A percentile compares a stretch with the other conserved stretches of the same genome.
Conservation (phyloP, 257 asterid species). For the Solanum gandarillasii region DNA sequence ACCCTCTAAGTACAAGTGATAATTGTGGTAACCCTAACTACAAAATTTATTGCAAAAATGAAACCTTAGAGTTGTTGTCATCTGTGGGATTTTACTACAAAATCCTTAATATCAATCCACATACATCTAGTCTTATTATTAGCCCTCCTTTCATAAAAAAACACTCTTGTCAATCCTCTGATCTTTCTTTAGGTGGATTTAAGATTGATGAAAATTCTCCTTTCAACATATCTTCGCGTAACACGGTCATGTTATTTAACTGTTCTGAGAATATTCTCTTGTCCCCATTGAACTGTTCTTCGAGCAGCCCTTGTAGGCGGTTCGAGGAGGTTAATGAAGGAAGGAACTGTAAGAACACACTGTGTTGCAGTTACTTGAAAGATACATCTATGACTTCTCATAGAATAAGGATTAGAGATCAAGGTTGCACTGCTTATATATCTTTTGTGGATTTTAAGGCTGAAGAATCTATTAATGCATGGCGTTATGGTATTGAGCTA, state of each 20-base stretch:
- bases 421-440: conserved; percentile 33
- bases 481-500: conserved; percentile 33
- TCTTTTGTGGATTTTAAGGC: conserved; percentile 15
- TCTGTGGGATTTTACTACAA: conserved; percentile 11
- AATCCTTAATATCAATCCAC: conserved; percentile 24
- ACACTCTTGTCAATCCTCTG: conserved; percentile 20
- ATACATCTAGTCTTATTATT: conserved; percentile 8
- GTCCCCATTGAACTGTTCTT: conserved; percentile 31
- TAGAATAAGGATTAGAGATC: conserved; percentile 20
- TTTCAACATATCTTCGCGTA: conserved; percentile 26
- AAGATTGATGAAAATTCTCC: conserved; percentile 25
- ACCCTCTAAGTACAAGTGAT: conserved; percentile 25
- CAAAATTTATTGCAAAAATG: conserved; percentile 12
- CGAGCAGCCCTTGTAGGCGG: conserved; percentile 22
- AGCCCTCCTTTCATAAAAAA: conserved; percentile 11
- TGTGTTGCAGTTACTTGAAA: conserved; percentile 28
- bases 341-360: conserved; percentile 12
- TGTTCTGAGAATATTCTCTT: conserved; percentile 17
- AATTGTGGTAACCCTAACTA: conserved; percentile 25
- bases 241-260: conserved; percentile 26
- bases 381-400: conserved; percentile 31
- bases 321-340: conserved; percentile 8
- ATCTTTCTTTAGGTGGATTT: conserved; percentile 19
- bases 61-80: conserved; percentile 11
- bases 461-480: conserved; percentile 7